Evolutionary conservation across 176 grass and related monocot species (phyloP).

Genomic region (Pontederia crassipes): DNA sequence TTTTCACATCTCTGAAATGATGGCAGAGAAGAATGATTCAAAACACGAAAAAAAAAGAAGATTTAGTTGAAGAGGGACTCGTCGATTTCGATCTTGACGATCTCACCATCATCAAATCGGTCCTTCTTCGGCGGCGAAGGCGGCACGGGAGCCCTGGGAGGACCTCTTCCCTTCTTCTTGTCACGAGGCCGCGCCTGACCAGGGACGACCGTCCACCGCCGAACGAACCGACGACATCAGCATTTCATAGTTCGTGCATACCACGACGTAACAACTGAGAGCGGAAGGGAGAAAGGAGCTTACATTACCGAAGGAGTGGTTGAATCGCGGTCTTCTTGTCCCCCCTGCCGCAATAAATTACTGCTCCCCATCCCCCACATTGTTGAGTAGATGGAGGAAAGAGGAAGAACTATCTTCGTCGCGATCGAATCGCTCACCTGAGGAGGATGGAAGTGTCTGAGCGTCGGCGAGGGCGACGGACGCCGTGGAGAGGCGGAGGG

Average conservation of each 20-base stretch:
- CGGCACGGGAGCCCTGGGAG: conserved; percentile 29
- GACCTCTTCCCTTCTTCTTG: conserved; percentile 72
- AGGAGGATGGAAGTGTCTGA: too few species aligned
- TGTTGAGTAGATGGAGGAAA: not conserved
- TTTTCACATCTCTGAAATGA: too few species aligned
- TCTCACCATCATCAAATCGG: conserved; percentile 53
- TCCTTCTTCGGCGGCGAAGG: conserved; percentile 57
- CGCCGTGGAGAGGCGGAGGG: too few species aligned
- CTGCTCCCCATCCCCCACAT: too few species aligned
- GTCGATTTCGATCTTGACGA: conserved; percentile 46
- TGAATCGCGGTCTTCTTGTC: conserved; percentile 73
- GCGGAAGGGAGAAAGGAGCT: not conserved
- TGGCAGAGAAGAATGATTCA: not conserved
- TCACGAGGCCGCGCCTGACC: conserved; percentile 41
- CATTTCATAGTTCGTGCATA: too few species aligned
- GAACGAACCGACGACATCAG: not conserved
- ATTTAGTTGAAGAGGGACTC: conserved; percentile 48
- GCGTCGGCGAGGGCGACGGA: too few species aligned
- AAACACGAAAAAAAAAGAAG: not conserved
- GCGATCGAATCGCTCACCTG: not conserved
- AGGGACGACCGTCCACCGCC: not conserved
- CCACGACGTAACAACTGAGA: not conserved
- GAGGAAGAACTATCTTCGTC: not conserved
- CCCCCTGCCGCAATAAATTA: conserved; percentile 70
- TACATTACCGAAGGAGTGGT: conserved; percentile 70